These are phyloP conservation scores for Neoarthrinium moseri DNA, from an alignment of 2,329 filamentous ascomycete genomes.

Conservation along the genomic window DNA sequence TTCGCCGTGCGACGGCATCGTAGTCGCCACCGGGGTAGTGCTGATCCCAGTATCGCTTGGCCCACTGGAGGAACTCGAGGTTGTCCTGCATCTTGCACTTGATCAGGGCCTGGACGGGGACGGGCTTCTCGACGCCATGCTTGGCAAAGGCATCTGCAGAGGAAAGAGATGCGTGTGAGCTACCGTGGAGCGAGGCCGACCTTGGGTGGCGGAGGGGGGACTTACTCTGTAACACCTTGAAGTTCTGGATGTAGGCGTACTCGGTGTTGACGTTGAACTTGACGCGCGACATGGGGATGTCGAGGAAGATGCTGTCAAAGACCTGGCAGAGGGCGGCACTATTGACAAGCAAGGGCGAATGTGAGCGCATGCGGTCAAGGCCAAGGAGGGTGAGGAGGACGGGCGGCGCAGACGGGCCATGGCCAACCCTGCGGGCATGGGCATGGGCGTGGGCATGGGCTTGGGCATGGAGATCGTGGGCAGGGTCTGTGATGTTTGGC, in stretches of 20 bases:
- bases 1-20: conserved; percentile 82
- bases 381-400: too few relatives aligned
- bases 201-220: conserved; percentile 17
- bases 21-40: conserved; percentile 98
- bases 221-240: conserved; percentile 95
- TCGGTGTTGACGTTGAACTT: conserved; percentile 98
- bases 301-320: conserved; percentile 96
- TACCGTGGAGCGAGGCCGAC: conserved; percentile 1
- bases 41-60: conserved; percentile 96
- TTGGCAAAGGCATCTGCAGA: conserved; percentile 73
- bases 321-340: conserved; percentile 96
- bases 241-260: conserved; percentile 97
- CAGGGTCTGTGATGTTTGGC: conserved; percentile 13
- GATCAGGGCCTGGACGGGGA: conserved; percentile 83
- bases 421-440: too few relatives aligned
- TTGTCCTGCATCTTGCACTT: conserved; percentile 99
- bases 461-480: too few relatives aligned
- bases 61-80: conserved; percentile 97
- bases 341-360: conserved; percentile 11
- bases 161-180: background rate
- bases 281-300: conserved; percentile 91
- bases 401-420: too few relatives aligned
- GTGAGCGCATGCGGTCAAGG: conserved; percentile 7
- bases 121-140: conserved; percentile 84
- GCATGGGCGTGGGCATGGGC: background rate